Base-by-base conservation (phyloP, 2,329 filamentous ascomycete species). In the Bipolaris zeicola region DNA sequence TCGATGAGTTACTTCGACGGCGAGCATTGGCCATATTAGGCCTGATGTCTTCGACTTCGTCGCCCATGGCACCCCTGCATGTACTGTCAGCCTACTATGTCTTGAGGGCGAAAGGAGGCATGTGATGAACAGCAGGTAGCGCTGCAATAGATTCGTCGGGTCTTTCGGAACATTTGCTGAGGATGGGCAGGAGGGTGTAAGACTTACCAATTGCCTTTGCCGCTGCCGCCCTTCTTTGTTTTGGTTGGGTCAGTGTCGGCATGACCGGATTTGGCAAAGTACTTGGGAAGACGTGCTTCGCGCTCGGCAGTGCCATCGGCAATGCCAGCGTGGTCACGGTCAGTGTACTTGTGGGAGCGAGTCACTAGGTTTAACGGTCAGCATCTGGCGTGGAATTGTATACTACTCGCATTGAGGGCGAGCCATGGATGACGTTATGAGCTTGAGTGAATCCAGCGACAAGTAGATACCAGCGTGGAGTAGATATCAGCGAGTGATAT, bases 181-280 rank as follows among this genome's bases (percentile, higher is more conserved):
- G 8, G 37, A 34, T 33, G 13, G 28, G 26, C 7, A 20, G n/a
- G 28, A 38, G 14, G 16, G 16, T 33, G 49, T 28, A 13, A 43
- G 38, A 52, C 89, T 78, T 85, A 96, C 94, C 94, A 99, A 79
- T 97, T 97, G 74, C 90, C 92, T 79, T 91, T 93, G 67, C 94
- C 94, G 66, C 86, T 89, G 62, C 94, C 94, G 72, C 96, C 91
- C 83, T 99, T 99, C 88, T 99, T 99, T 75, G 90, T 89, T 83
- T 96, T 95, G 78, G 91, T 92, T 60, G 95, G 94, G 73, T 96
- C 91, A 67, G 84, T 82, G 73, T 92, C 92, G 69, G 87, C 82
- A 74, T 89, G 89, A 65, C 94, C 94, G 58, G 86, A 81, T 82
- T 97, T 97, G 78, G 87, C 92, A 77, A 98, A 98, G 86, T 90